phyloP scores from a whole-genome alignment of 176 grass and related monocot genomes.

The Juncus inflexus region DNA sequence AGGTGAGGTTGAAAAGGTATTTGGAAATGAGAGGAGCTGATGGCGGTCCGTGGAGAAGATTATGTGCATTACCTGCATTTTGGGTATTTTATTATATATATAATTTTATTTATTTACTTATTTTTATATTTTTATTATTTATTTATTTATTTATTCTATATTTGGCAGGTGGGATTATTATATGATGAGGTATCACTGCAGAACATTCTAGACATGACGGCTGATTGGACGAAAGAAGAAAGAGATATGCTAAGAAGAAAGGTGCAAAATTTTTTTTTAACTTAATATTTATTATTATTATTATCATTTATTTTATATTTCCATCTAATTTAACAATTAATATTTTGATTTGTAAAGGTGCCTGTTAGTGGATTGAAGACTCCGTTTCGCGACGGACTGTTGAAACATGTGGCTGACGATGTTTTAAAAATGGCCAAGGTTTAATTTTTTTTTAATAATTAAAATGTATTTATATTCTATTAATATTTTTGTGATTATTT shows the following conservation, averaged over 20 bases:
- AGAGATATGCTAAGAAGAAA: slow-evolving; percentile 79
- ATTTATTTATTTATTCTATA: slow-evolving; percentile 6
- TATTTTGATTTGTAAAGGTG: slow-evolving; percentile 37
- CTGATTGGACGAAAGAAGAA: slow-evolving; percentile 94
- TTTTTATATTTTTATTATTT: background rate
- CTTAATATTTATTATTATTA: background rate
- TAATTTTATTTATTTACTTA: slow-evolving; percentile 6
- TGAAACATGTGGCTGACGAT: slow-evolving; percentile 88
- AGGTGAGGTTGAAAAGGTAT: slow-evolving; percentile 98
- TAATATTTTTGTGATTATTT: background rate
- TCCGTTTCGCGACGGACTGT: slow-evolving; percentile 74
- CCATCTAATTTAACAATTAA: slow-evolving; percentile 15
- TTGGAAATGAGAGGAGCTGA: slow-evolving; percentile 99
- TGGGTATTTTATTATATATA: slow-evolving; percentile 48
- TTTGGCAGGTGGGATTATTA: slow-evolving; percentile 69
- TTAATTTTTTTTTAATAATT: background rate
- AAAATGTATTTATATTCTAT: background rate
- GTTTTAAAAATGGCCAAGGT: slow-evolving; percentile 87
- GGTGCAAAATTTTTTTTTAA: slow-evolving; percentile 33
- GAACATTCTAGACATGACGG: slow-evolving; percentile 75
- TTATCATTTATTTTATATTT: slow-evolving; percentile 3
- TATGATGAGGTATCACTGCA: slow-evolving; percentile 90
- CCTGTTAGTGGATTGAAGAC: slow-evolving; percentile 84
- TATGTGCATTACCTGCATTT: slow-evolving; percentile 94
- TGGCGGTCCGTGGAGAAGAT: slow-evolving; percentile 95